These are phyloP conservation scores for Naganishia sp. DNA, from an alignment of 1,284 basidiomycete genomes.

Conservation along the genomic window DNA sequence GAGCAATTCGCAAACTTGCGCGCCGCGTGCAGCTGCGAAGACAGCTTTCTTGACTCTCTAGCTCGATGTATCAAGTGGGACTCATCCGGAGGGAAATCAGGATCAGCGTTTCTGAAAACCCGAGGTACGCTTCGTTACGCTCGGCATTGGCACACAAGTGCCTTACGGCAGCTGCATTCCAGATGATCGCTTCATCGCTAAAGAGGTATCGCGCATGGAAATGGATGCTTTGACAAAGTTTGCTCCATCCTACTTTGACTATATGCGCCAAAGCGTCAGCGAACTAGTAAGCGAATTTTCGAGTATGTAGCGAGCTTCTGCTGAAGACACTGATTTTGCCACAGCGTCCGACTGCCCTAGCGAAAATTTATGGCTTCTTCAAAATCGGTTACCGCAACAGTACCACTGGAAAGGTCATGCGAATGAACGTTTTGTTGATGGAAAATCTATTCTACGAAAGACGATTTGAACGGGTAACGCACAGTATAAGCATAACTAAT, in stretches of 20 bases:
- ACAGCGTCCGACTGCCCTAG: slow-evolving; percentile 89
- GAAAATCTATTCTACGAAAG: slow-evolving; percentile 95
- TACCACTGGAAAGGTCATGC: slow-evolving; percentile 71
- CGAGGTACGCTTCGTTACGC: slow-evolving; percentile 61
- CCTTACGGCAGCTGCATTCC: slow-evolving; percentile 27
- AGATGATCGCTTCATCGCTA: slow-evolving; percentile 98
- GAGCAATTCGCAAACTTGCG: slow-evolving; percentile 96
- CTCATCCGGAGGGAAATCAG: slow-evolving; percentile 92
- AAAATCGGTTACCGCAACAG: slow-evolving; percentile 90
- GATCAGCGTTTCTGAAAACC: slow-evolving; percentile 94
- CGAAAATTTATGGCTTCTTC: slow-evolving; percentile 97
- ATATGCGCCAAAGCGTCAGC: slow-evolving; percentile 71
- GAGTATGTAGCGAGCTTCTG: not conserved
- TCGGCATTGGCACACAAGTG: not conserved
- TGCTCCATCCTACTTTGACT: slow-evolving; percentile 96
- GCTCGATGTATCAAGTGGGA: slow-evolving; percentile 96
- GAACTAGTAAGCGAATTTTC: slow-evolving; percentile 24
- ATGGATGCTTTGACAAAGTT: slow-evolving; percentile 95
- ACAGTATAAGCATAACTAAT: not conserved
- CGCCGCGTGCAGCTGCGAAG: slow-evolving; percentile 87
- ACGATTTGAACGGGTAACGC: slow-evolving; percentile 72
- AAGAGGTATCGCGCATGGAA: slow-evolving; percentile 89
- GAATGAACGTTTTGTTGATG: slow-evolving; percentile 97
- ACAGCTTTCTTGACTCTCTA: slow-evolving; percentile 88
- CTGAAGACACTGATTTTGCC: not conserved